phyloP scores from a whole-genome alignment of 495 filamentous ascomycete species.

The Penicillium robsamsonii region DNA sequence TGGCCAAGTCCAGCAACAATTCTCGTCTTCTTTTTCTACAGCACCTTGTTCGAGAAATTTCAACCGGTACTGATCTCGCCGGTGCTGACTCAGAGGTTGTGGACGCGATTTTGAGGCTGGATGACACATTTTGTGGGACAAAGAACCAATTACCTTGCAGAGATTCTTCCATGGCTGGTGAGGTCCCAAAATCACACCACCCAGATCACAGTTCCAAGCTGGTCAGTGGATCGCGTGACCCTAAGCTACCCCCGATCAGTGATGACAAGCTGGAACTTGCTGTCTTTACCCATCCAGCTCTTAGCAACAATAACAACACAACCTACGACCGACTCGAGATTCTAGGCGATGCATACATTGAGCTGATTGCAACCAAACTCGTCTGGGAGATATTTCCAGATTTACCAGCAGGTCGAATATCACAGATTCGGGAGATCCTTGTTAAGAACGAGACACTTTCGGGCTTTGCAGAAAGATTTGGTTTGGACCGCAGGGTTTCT shows the following conservation, averaged over 20 bases:
- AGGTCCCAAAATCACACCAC: not conserved
- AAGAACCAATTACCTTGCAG: conserved; percentile 3
- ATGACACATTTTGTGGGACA: conserved; percentile 20
- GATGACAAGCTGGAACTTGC: conserved; percentile 56
- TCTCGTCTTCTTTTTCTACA: conserved; percentile 17
- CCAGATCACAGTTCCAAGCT: not conserved
- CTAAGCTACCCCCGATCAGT: conserved; percentile 57
- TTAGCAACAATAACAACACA: conserved; percentile 28
- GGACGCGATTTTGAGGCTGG: conserved; percentile 23
- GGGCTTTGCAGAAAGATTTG: conserved; percentile 62
- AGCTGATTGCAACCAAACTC: conserved; percentile 63
- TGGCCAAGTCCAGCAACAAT: not conserved
- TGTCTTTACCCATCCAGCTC: conserved; percentile 66
- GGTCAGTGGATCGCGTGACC: conserved; percentile 18
- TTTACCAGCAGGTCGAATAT: conserved; percentile 56
- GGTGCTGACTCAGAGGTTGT: conserved; percentile 24
- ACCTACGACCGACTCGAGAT: conserved; percentile 73
- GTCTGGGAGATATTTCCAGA: conserved; percentile 61
- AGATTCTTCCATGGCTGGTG: not conserved
- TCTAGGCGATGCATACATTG: conserved; percentile 72
- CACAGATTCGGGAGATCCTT: conserved; percentile 64
- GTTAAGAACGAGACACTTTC: conserved; percentile 78
- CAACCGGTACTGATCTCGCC: conserved; percentile 14
- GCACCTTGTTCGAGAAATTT: conserved; percentile 21
- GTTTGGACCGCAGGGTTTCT: conserved; percentile 58